Base-by-base conservation (phyloP, 1,284 basidiomycete species). In the Agroathelia rolfsii region DNA sequence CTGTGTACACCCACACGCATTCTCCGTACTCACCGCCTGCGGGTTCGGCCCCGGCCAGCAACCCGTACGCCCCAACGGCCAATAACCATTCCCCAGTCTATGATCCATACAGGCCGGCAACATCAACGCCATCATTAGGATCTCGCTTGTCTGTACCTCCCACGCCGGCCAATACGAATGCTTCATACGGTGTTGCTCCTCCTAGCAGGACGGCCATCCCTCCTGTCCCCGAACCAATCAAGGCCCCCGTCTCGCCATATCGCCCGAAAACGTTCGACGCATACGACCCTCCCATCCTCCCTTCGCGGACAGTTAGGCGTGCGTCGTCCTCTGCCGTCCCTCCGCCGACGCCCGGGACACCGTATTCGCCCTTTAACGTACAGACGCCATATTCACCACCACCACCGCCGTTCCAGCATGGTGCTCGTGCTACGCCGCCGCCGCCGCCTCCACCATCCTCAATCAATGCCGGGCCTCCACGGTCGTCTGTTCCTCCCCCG, bases 271-370 rank as follows among this genome's bases (percentile, higher is more conserved):
- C 71, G 13, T 63, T 59, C 13, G 82, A 85, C 45, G 83, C 84
- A 1, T 87, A 86, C 44, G 83, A 87, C 42, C 83, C 83, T 10
- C 83, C 83, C 16, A 67, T 87, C 35, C 76, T 72, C 13, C 61
- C 68, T 4, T 59, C 64, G 12, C 72, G 67, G 46, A 55, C 62
- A 10, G 53, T 55, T 17, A 62, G 64, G 30, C 62, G 64, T 34
- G 48, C 47, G 11, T 48, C 49, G 22, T 45, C 55, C n/a, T 36
- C 46, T 30, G 45, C 44, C 17, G 42, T 53, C 13, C 46, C 46
- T 15, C 44, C 52, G 19, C 41, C 43, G 24, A 52, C 56, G 19
- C 48, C 56, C 15, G 44, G 34, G 44, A 28, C 44, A 47, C 12
- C 40, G 41, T 22, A 23, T 39, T 8, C 51, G 50, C 36, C 30